Percentiles rank a stretch among this genome's conserved stretches.
phyloP scores from a whole-genome alignment of 106 monocot species.

The Phalaenopsis equestris region DNA sequence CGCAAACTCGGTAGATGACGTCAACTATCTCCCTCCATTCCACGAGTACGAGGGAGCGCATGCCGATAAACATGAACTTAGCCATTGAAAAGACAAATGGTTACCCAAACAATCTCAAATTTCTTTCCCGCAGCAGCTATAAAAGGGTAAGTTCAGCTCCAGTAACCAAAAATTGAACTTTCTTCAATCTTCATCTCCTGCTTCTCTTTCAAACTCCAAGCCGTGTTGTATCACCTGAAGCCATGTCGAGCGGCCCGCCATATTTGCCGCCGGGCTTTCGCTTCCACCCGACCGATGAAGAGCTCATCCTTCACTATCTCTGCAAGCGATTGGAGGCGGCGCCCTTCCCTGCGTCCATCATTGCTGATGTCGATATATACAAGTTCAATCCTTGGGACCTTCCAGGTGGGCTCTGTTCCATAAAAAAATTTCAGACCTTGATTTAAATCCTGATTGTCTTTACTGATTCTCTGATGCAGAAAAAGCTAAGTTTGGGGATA shows the following conservation, averaged over 20 bases:
- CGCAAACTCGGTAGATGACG: too few species aligned
- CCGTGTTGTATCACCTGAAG: neutral
- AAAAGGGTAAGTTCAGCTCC: neutral
- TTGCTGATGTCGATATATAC: constrained; percentile 54
- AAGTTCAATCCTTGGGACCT: constrained; percentile 53
- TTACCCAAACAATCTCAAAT: too few species aligned
- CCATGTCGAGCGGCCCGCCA: neutral
- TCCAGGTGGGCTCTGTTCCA: constrained; percentile 16
- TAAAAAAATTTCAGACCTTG: neutral
- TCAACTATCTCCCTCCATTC: too few species aligned
- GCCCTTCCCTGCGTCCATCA: constrained; percentile 29
- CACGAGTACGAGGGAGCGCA: too few species aligned
- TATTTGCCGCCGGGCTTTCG: constrained; percentile 40
- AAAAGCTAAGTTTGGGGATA: constrained; percentile 41
- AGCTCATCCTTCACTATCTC: constrained; percentile 51
- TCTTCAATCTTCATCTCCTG: neutral
- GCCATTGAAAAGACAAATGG: too few species aligned
- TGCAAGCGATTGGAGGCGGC: constrained; percentile 15
- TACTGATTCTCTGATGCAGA: constrained; percentile 8
- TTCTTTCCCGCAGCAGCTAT: neutral
- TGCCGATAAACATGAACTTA: too few species aligned
- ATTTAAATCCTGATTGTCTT: neutral
- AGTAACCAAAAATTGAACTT: neutral
- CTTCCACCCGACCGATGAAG: constrained; percentile 55
- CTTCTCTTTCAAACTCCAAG: neutral